Evolutionary conservation across 1,284 basidiomycete species (phyloP), one percentile per base, ranked within the genome.

Genomic region (Stereum hirsutum): DNA sequence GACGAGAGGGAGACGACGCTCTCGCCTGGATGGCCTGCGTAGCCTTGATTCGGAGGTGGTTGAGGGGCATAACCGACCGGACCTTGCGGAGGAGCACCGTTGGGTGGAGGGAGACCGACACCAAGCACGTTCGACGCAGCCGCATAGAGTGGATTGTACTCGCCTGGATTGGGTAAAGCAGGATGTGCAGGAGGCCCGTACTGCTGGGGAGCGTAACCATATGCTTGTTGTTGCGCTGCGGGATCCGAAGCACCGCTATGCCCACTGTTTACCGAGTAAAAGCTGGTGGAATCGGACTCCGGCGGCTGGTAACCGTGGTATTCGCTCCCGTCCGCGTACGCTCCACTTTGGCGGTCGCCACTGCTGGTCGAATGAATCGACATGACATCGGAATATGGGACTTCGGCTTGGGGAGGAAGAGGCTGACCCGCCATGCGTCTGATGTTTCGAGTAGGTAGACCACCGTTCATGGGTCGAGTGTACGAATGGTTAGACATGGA

Each of bases 121-220:
- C 89, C 89, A 6, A 93, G 69, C 17, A 91, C 83, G 56, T 86
- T 79, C 25, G 84, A 89, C 3, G 89, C 89, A 2, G 84, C 85
- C 8, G 73, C 70, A 56, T 83, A 78, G 15, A 82, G 57, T 30
- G 69, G 65, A 55, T 80, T 75, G 49, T 72, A 74, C 43, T 72
- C 68, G 37, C 57, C 57, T 30, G 58, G 57, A 20, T 56, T 63
- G 21, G 64, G 62, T 12, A 41, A 26, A 14, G 24, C 28, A 10
- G 24, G n/a, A 19, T 45, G 40, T 8, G 20, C 20, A 2, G 39
- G n/a, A 5, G 23, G n/a, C 1, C 11, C 15, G n/a, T 14, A 27
- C 33, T 32, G 26, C 15, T 23, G 31, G 19, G 25, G 6, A 15
- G 15, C 37, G n/a, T 44, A 26, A 21, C 44, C 48, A 30, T 50